phyloP scores from a whole-genome alignment of 768 basidiomycete species.

The Pisolithus marmoratus region DNA sequence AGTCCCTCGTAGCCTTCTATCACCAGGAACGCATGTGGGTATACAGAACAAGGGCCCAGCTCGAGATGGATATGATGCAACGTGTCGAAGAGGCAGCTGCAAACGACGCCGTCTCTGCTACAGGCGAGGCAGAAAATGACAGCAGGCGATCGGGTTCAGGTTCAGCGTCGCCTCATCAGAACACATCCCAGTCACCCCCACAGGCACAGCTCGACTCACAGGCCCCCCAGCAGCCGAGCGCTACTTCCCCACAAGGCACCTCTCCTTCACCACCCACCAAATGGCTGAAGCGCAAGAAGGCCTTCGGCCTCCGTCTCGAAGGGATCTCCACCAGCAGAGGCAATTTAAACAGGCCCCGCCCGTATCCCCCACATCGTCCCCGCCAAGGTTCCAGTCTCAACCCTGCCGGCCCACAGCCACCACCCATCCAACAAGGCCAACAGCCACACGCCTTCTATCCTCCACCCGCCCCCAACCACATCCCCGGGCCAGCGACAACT shows the following conservation, averaged over 20 bases:
- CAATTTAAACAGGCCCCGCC: conserved; percentile 19
- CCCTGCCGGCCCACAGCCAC: conserved; percentile 19
- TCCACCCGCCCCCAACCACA: conserved; percentile 21
- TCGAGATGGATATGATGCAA: conserved; percentile 42
- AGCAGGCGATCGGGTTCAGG: conserved; percentile 15
- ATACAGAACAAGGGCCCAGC: conserved; percentile 54
- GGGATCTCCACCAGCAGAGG: conserved; percentile 32
- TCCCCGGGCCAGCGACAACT: conserved; percentile 12
- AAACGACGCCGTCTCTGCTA: conserved; percentile 1
- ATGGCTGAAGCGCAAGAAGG: conserved; percentile 57
- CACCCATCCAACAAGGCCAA: conserved; percentile 12
- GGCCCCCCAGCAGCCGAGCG: conserved; percentile 13
- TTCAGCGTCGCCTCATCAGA: background rate
- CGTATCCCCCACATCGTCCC: conserved; percentile 23
- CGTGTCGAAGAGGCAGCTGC: conserved; percentile 4
- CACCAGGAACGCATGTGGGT: conserved; percentile 70
- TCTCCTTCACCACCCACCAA: conserved; percentile 24
- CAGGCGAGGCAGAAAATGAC: conserved; percentile 9
- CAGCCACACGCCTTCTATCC: conserved; percentile 22
- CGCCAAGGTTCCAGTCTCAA: conserved; percentile 27
- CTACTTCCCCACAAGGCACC: conserved; percentile 28
- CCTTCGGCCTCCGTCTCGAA: conserved; percentile 47
- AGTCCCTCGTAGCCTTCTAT: conserved; percentile 61
- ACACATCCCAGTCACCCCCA: conserved; percentile 4
- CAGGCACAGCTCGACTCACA: conserved; percentile 8